Evolutionary conservation across 768 basidiomycete genomes (phyloP).

Genomic region (Kwoniella botswanensis): DNA sequence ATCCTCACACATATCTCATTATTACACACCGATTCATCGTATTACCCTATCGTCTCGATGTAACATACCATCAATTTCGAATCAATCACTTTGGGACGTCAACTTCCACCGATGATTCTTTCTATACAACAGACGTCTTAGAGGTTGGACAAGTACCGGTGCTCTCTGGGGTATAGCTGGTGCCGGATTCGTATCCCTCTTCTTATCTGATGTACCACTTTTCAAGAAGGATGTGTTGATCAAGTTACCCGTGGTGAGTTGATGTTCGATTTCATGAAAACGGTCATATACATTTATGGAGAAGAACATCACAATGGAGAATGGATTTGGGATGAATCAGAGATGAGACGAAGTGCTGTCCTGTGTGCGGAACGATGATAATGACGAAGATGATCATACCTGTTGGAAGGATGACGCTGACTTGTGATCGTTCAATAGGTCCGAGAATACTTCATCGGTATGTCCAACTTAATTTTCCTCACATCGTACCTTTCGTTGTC

Average conservation of each 20-base stretch:
- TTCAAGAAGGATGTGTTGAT: conserved; percentile 55
- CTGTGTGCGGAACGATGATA: too few species aligned
- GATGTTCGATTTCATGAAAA: too few species aligned
- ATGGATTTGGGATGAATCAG: too few species aligned
- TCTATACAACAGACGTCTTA: conserved; percentile 31
- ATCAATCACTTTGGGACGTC: too few species aligned
- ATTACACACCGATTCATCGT: neutral
- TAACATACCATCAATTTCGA: too few species aligned
- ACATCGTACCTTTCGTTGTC: neutral
- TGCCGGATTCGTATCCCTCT: conserved; percentile 48
- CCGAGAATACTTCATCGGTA: conserved; percentile 35
- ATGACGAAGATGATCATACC: neutral
- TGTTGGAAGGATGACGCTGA: neutral
- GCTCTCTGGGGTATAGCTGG: conserved; percentile 49
- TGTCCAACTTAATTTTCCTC: conserved; percentile 9
- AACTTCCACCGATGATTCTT: neutral
- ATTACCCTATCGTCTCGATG: neutral
- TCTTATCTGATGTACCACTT: conserved; percentile 50
- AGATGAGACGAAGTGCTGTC: too few species aligned
- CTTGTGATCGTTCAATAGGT: conserved; percentile 11
- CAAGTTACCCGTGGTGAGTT: conserved; percentile 52
- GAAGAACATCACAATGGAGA: too few species aligned
- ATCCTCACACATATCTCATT: neutral
- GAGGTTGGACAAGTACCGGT: conserved; percentile 32
- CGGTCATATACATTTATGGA: too few species aligned